Conservation (phyloP, 2,329 filamentous ascomycete genomes). For the Penicillium sp. region DNA sequence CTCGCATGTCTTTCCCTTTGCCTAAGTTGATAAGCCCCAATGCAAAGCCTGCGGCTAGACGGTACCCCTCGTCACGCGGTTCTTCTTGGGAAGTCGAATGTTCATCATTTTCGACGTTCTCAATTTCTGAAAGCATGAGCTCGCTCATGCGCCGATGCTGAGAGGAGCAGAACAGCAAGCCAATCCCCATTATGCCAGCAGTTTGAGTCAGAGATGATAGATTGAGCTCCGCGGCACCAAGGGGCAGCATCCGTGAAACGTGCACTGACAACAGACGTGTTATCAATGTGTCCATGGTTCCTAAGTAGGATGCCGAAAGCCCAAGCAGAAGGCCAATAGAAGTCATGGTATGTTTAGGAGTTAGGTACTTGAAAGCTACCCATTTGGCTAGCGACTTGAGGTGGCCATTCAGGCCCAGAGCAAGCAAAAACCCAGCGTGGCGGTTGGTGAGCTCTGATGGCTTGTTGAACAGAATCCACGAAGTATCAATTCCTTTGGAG, state of each 20-base stretch:
- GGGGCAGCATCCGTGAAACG: constrained; percentile 87
- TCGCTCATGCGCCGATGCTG: constrained; percentile 98
- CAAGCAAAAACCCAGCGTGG: constrained; percentile 90
- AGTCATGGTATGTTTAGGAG: constrained; percentile 98
- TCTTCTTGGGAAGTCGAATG: constrained; percentile 61
- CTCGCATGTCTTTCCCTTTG: constrained; percentile 79
- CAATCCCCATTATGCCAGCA: constrained; percentile 94
- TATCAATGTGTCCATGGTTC: constrained; percentile 94
- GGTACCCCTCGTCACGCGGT: constrained; percentile 89
- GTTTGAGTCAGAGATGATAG: constrained; percentile 90
- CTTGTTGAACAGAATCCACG: constrained; percentile 98
- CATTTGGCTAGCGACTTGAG: constrained; percentile 92
- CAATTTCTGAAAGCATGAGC: constrained; percentile 96
- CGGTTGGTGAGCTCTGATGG: constrained; percentile 86
- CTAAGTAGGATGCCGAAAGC: constrained; percentile 85
- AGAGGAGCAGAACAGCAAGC: constrained; percentile 85
- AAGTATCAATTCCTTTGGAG: constrained; percentile 91
- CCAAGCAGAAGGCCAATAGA: constrained; percentile 92
- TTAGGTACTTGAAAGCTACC: constrained; percentile 99
- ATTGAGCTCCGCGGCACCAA: constrained; percentile 88
- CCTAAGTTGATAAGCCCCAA: constrained; percentile 91
- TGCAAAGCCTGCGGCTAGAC: constrained; percentile 86
- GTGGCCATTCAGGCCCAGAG: constrained; percentile 88
- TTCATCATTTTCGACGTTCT: constrained; percentile 78
- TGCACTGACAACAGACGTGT: constrained; percentile 91